Evolutionary conservation across 1,139 yeast genomes (phyloP), one percentile per base, ranked within the genome.

Genomic region (Saccharomyces uvarum): DNA sequence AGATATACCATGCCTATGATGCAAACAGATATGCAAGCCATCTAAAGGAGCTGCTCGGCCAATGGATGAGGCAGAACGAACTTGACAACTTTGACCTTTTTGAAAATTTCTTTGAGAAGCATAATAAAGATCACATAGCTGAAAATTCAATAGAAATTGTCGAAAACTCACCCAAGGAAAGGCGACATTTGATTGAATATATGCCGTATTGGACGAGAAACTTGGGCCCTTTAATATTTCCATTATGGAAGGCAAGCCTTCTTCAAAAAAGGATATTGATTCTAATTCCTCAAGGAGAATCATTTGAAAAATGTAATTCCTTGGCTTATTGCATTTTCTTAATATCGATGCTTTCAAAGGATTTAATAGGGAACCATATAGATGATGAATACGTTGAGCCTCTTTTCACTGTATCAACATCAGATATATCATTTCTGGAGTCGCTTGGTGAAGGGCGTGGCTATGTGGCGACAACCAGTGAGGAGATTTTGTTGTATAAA

Each of bases 201-300:
- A 53, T 64, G 13, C 64, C 68, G 6, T 63, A 56, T 50, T 66
- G 68, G 68, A 50, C 61, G 6, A 55, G 60, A 46, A 67, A 70
- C 6, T 73, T 86, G 55, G 97, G 97, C 0, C 95, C 97, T 0
- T 71, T 86, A 50, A 74, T 86, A 2, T 88, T 86, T 64, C 80
- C 80, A 27, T 68, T 87, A 4, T 88, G 88, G 84, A 87, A 86
- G 67, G 77, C 83, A 41, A 79, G 85, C 4, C 69, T 90, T 38
- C 67, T 86, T 31, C 74, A 95, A 21, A 79, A 83, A 58, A 75
- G 83, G 46, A 75, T 89, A 8, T 59, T 89, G 9, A 69, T 89
- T 4, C 77, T 86, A 60, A 80, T 80, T 61, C 72, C 72, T 4
- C 63, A 65, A 47, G 69, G 72, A 44, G 65, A 67, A 24, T 55